Base-by-base conservation (phyloP, 371 early-diverging fungal species). In the Lichtheimia hyalospora region DNA sequence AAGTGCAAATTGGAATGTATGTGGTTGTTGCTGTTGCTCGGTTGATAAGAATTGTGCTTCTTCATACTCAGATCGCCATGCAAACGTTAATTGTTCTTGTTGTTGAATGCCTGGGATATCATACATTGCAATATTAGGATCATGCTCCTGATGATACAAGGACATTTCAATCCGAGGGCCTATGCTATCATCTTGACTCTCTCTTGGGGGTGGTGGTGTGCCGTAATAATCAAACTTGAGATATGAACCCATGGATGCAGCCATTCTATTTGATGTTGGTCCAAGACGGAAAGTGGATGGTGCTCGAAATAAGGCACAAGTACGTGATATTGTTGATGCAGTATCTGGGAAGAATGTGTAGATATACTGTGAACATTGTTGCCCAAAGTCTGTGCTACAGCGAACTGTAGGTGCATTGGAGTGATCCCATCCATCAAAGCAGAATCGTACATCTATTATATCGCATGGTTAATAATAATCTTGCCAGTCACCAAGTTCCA, bases 141-240 rank as follows among this genome's bases (percentile, higher is more conserved):
- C 60, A 21, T 73, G 74, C 0, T 57, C 24, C 13, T 58, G 52
- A 21, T 67, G 65, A 49, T 73, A 73, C 15, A 70, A 27, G 7
- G 57, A 62, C 5, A 68, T 53, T 16, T 70, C 63, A 3, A 61
- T 49, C 10, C 49, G 51, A 3, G 68, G 34, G 0, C 34, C 34
- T 2, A 10, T 34, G 34, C 34, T 34, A 34, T 34, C 10, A 34
- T 34, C 34, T 10, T 34, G 34, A 5, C 1, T 10, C 6, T 34
- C 34, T 34, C 2, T 8, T 34, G 34, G 6, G 6, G 34, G 10
- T 34, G 34, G 56, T 8, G 18, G 20, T 20, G 63, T 73, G 23
- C 68, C 74, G 24, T 70, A 70, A 44, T 68, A 73, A 24, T 73
- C 60, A 34, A 73, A 73, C 7, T 68, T 62, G 3, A 73, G 20